phyloP scores from a whole-genome alignment of 306 rosid species.

The Datisca glomerata region DNA sequence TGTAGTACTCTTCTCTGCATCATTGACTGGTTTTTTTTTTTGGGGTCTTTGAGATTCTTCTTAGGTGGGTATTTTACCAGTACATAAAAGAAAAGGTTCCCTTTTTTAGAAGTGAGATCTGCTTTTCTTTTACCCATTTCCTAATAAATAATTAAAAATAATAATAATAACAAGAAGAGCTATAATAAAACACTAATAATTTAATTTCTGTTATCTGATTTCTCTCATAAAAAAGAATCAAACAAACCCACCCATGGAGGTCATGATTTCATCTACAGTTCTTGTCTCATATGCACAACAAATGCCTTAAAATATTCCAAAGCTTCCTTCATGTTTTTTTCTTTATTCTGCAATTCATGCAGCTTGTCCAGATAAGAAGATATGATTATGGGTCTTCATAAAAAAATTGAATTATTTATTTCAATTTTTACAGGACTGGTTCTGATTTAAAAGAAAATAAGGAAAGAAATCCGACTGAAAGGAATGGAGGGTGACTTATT shows the following conservation, averaged over 20 bases:
- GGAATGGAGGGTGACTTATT: constrained; percentile 86
- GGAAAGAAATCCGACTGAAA: too few relatives aligned
- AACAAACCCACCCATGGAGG: constrained; percentile 40
- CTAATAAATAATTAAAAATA: constrained; percentile 27
- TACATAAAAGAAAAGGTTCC: constrained; percentile 61
- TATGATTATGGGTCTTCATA: constrained; percentile 34
- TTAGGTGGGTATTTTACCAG: constrained; percentile 74
- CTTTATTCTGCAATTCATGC: constrained; percentile 21
- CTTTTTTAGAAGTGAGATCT: constrained; percentile 77
- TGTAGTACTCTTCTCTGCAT: constrained; percentile 51
- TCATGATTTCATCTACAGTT: constrained; percentile 54
- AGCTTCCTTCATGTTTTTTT: constrained; percentile 46
- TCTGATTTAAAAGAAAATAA: too few relatives aligned
- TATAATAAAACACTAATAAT: too few relatives aligned
- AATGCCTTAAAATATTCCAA: constrained; percentile 41
- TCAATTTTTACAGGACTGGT: constrained; percentile 44
- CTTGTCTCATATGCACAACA: constrained; percentile 64
- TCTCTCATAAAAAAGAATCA: constrained; percentile 31
- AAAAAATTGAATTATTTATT: constrained; percentile 2
- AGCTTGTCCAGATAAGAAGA: constrained; percentile 26
- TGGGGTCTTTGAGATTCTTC: constrained; percentile 50
- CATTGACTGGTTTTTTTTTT: constrained; percentile 41
- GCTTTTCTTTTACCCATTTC: constrained; percentile 52
- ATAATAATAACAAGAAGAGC: too few relatives aligned
- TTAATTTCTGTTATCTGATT: constrained; percentile 31